Evolutionary conservation across 768 basidiomycete species (phyloP), one percentile per base, ranked within the genome.

Genomic region (Neoboletus brunneissimus): DNA sequence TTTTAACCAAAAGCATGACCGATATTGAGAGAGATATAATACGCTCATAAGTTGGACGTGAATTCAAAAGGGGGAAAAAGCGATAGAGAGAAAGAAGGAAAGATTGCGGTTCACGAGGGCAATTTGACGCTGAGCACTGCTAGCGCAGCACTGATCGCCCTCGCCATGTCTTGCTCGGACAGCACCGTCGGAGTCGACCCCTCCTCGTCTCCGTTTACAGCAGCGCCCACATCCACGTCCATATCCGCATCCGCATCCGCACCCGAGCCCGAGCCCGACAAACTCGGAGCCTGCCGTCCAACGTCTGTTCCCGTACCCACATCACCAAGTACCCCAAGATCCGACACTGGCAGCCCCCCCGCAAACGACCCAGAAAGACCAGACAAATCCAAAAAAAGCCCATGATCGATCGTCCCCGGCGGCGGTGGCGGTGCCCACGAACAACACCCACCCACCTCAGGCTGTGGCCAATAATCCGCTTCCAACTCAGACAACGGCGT

Each of bases 381-480:
- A 23, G 20, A 22, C 8, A 10, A 2, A 22, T 22, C 20, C 31
- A 13, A 20, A 16, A n/a, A 8, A 8, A 5, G 16, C 25, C 9
- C 9, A 4, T 11, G 10, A 2, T 25, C 44, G 49, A n/a, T 8
- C 20, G 32, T 4, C 15, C 46, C 53, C 0, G 31, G 42, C 1
- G 46, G 49, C 5, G 67, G 61, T 27, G 35, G 49, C 5, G 67
- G 61, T 27, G 35, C 62, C 71, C 70, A 71, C 54, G 57, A 52
- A 34, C 69, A 71, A 35, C 40, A 62, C 47, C 73, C 71, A 4
- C 71, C 70, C 12, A 73, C 66, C n/a, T 53, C 71, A 0, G 70
- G 70, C 49, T 71, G 70, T 2, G 70, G 70, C 70, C 70, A 71
- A n/a, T 53, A 16, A 5, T 48, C 61, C 31, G 13, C 55, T 43